Percentiles rank a stretch among this genome's conserved stretches.
Conservation (phyloP, 805 yeast species). For the Saturnispora mendoncae region DNA sequence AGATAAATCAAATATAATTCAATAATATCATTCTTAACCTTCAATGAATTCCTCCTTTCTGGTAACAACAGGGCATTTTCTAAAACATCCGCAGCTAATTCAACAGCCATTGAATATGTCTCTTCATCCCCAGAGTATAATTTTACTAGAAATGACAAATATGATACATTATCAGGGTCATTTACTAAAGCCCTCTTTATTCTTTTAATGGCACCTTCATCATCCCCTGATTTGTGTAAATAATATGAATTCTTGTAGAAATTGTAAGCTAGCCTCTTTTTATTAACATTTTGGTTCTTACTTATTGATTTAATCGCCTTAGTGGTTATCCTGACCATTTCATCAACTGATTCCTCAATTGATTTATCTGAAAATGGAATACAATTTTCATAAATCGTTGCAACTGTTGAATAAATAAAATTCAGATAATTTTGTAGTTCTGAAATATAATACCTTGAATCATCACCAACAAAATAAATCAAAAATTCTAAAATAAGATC, state of each 20-base stretch:
- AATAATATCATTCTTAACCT: constrained; percentile 39
- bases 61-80: background rate
- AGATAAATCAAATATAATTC: constrained; percentile 71
- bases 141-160: constrained; percentile 61
- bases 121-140: constrained; percentile 56
- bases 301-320: constrained; percentile 13
- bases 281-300: constrained; percentile 6
- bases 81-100: background rate
- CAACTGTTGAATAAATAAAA: constrained; percentile 20
- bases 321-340: constrained; percentile 3
- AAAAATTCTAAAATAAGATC: constrained; percentile 11
- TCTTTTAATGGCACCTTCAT: constrained; percentile 36
- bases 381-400: constrained; percentile 18
- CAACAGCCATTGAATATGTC: constrained; percentile 20
- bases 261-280: constrained; percentile 18
- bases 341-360: background rate
- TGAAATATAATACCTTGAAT: constrained; percentile 17
- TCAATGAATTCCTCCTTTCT: background rate
- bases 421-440: constrained; percentile 18
- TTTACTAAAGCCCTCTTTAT: constrained; percentile 40
- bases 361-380: constrained; percentile 3
- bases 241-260: constrained; percentile 40
- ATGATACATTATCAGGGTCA: constrained; percentile 47
- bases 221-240: constrained; percentile 36
- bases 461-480: constrained; percentile 6